A percentile compares a stretch with the other conserved stretches of the same genome.
Conservation (phyloP, 176 grass and related monocot genomes). For the maize (Zea mays) region DNA sequence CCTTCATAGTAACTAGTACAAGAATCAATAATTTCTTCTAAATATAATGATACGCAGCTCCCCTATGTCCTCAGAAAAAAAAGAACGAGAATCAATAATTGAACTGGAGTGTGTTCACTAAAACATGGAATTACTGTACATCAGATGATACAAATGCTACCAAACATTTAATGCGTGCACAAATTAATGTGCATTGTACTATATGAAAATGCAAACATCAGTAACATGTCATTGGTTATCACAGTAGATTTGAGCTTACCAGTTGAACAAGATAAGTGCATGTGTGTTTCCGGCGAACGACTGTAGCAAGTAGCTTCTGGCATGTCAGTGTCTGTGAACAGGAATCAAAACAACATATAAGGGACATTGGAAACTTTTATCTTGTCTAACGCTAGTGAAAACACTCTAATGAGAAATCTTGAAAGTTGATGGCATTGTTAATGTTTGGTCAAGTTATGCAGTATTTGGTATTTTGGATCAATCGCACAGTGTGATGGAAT, state of each 20-base stretch:
- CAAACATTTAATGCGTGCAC: background rate
- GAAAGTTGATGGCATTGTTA: background rate
- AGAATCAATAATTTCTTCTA: constrained; percentile 25
- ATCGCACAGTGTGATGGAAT: background rate
- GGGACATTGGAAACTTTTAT: constrained; percentile 23
- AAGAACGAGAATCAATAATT: constrained; percentile 20
- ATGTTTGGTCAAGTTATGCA: background rate
- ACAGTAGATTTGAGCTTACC: constrained; percentile 56
- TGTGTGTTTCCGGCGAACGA: constrained; percentile 82
- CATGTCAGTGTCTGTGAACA: constrained; percentile 78
- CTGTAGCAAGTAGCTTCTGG: constrained; percentile 78
- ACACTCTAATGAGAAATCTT: constrained; percentile 9
- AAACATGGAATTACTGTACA: constrained; percentile 15
- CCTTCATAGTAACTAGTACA: background rate
- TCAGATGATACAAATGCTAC: constrained; percentile 22
- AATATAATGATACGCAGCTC: background rate
- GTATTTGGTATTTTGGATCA: constrained; percentile 39
- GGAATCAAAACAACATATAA: constrained; percentile 49
- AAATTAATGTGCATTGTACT: constrained; percentile 23
- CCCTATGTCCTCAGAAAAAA: background rate
- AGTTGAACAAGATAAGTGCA: constrained; percentile 78
- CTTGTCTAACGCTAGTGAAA: constrained; percentile 16
- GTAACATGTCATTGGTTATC: constrained; percentile 18
- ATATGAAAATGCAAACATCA: background rate
- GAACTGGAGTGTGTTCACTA: background rate